Evolutionary conservation across 495 filamentous ascomycete species (phyloP), one percentile per base, ranked within the genome.

Genomic region (Podospora pseudopauciseta): DNA sequence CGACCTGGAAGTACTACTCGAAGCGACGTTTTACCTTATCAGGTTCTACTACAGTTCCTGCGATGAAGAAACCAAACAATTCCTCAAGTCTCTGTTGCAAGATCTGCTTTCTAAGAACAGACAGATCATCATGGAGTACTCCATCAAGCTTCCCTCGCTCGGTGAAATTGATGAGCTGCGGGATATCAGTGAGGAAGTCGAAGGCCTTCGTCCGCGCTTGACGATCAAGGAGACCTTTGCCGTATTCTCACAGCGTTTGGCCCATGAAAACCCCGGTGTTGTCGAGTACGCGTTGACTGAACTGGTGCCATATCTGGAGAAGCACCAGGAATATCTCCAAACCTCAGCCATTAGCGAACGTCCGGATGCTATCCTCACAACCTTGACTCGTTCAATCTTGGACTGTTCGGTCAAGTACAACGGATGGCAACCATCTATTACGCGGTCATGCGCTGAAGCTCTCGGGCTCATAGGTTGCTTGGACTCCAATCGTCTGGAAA

Each of bases 391-490:
- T 64, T 87, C 90, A 20, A 80, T 99, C 64, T 85, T 99, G 23
- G 92, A 98, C 75, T 92, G 91, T 58, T 89, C 87, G 64, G 86
- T 93, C 59, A 91, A 90, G 68, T 94, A 92, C 75, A 91, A 88
- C 66, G 87, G 88, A 62, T 86, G 82, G 30, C 85, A 89, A 57
- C 73, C 82, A 15, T 83, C 85, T 26, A 91, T 97, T 55, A 83
- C 88, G 64, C 79, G 86, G n/a, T 81, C 96, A 28, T 91, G 90
- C 62, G 89, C 91, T 20, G 86, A 87, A 72, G 94, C 92, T 68
- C 78, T 98, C 30, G 95, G 95, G 11, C 83, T 95, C 54, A 87
- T 98, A 60, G 95, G 95, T 20, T 97, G 92, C 71, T 80, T 98
- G 26, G 95, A 98, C 79, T 89, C 95, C 15, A 97, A 96, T 73